Evolutionary conservation across 2,329 filamentous ascomycete genomes (phyloP).

Genomic region (Paraphoma sp.): DNA sequence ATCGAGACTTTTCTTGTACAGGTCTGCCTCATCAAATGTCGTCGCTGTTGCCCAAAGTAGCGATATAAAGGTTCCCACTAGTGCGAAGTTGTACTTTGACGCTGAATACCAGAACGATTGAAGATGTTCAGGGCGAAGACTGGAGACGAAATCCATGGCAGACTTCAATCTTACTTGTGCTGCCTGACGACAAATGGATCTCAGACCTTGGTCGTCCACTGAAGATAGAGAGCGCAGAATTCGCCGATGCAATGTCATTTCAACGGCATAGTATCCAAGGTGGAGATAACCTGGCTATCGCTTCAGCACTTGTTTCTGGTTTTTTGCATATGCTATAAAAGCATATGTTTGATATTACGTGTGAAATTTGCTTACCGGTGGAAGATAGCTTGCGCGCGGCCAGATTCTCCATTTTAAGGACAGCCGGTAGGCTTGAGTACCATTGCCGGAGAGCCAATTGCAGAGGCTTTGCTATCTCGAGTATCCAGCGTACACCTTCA

Average conservation of each 20-base stretch:
- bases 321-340: background rate
- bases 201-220: constrained; percentile 38
- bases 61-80: constrained; percentile 52
- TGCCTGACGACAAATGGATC: constrained; percentile 51
- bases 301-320: background rate
- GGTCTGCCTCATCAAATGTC: constrained; percentile 41
- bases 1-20: constrained; percentile 47
- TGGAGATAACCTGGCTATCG: constrained; percentile 49
- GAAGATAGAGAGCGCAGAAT: constrained; percentile 46
- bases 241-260: constrained; percentile 54
- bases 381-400: constrained; percentile 38
- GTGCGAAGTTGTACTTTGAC: constrained; percentile 51
- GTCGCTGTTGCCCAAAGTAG: constrained; percentile 47
- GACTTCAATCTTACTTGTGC: constrained; percentile 52
- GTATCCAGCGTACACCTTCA: constrained; percentile 57
- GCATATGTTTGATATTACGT: background rate
- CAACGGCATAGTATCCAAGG: constrained; percentile 55
- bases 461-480: constrained; percentile 61
- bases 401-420: constrained; percentile 57
- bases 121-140: constrained; percentile 53
- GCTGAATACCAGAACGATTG: constrained; percentile 57
- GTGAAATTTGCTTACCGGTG: constrained; percentile 19
- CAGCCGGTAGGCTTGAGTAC: constrained; percentile 57
- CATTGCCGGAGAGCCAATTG: constrained; percentile 61
- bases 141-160: constrained; percentile 55